Evolutionary conservation across 495 filamentous ascomycete genomes (phyloP).

Genomic region (Aspergillus baeticus): DNA sequence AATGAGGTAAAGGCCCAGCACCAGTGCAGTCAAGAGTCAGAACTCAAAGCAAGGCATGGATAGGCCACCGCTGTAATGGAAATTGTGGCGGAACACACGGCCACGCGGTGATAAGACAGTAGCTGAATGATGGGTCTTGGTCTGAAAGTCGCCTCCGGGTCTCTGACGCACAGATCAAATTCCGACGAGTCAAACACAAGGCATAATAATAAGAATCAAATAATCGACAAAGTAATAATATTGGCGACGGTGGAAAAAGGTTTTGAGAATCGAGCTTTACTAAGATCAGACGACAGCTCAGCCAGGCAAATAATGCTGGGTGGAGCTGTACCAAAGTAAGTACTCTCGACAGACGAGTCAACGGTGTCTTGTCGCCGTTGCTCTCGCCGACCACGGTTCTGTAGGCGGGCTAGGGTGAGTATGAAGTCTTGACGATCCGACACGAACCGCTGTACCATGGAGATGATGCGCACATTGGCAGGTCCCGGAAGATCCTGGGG

Average conservation of each 20-base stretch:
- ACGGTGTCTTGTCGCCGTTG: slow-evolving; percentile 22
- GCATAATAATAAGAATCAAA: slow-evolving; percentile 12
- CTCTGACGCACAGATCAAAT: slow-evolving; percentile 24
- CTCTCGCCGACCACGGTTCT: slow-evolving; percentile 33
- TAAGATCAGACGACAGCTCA: slow-evolving; percentile 23
- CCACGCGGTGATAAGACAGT: slow-evolving; percentile 22
- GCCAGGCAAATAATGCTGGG: slow-evolving; percentile 21
- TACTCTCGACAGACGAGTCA: slow-evolving; percentile 15
- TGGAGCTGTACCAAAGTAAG: slow-evolving; percentile 25
- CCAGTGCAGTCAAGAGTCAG: slow-evolving; percentile 8
- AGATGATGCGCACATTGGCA: slow-evolving; percentile 41
- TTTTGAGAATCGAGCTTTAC: slow-evolving; percentile 18
- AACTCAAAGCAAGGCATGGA: slow-evolving; percentile 9
- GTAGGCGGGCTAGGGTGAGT: slow-evolving; percentile 22
- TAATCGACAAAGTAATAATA: slow-evolving; percentile 11
- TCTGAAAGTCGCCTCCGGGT: slow-evolving; percentile 21
- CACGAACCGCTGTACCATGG: slow-evolving; percentile 27
- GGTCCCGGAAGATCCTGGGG: slow-evolving; percentile 39
- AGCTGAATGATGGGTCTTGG: slow-evolving; percentile 32
- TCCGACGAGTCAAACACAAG: slow-evolving; percentile 9
- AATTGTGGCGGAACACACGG: slow-evolving; percentile 21
- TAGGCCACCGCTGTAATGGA: slow-evolving; percentile 1
- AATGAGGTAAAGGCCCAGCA: slow-evolving; percentile 7
- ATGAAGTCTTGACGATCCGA: slow-evolving; percentile 31
- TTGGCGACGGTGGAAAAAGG: slow-evolving; percentile 10